A percentile compares a stretch with the other conserved stretches of the same genome.
phyloP scores from a whole-genome alignment of 2,329 filamentous ascomycete genomes.

The Arthrocladium fulminans region DNA sequence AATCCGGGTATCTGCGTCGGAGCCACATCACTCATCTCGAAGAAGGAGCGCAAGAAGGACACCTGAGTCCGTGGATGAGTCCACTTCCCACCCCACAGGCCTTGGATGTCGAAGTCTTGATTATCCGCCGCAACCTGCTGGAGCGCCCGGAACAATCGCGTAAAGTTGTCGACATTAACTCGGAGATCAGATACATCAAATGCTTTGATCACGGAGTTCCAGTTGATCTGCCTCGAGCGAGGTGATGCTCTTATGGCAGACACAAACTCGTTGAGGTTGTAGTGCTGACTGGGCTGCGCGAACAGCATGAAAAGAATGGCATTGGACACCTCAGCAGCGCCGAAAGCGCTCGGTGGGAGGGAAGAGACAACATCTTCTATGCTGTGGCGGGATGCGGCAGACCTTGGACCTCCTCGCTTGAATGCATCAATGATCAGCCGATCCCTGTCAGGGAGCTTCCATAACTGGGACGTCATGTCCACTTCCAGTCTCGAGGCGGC shows the following conservation, averaged over 20 bases:
- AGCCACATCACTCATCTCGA: constrained; percentile 72
- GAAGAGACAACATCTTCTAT: constrained; percentile 50
- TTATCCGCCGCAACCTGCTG: constrained; percentile 58
- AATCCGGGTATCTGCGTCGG: constrained; percentile 76
- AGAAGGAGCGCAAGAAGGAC: constrained; percentile 84
- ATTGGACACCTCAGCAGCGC: constrained; percentile 71
- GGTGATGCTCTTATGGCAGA: constrained; percentile 48
- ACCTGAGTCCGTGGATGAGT: constrained; percentile 77
- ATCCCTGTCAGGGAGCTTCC: constrained; percentile 34
- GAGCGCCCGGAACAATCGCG: constrained; percentile 70
- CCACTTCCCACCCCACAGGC: constrained; percentile 85
- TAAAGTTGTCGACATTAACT: constrained; percentile 70
- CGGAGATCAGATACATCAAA: constrained; percentile 74
- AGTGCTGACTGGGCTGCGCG: constrained; percentile 52
- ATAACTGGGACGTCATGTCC: constrained; percentile 37
- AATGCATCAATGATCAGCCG: constrained; percentile 15
- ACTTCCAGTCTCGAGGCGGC: constrained; percentile 32
- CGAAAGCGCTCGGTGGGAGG: constrained; percentile 55
- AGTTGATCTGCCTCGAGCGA: constrained; percentile 49
- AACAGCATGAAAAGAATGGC: constrained; percentile 65
- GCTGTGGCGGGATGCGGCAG: constrained; percentile 68
- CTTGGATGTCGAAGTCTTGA: constrained; percentile 69
- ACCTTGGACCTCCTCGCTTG: constrained; percentile 43
- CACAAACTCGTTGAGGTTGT: constrained; percentile 61
- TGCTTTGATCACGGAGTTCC: constrained; percentile 61